Evolutionary conservation across 148 eudicot genomes (phyloP).

Genomic region (Drosera capensis): DNA sequence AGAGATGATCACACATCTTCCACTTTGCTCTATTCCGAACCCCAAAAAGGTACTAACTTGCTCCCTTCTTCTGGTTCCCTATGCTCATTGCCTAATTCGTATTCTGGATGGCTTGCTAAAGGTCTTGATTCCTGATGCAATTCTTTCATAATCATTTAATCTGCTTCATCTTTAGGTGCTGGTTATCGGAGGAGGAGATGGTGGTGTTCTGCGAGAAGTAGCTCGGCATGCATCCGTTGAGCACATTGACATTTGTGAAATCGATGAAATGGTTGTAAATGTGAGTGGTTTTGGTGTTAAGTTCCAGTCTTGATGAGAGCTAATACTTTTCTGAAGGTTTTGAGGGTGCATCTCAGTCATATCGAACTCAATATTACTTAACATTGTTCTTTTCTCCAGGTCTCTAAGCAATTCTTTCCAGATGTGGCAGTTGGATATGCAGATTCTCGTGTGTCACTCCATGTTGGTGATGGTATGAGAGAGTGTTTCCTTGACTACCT

Average conservation of each 20-base stretch:
- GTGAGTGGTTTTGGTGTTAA: too few relatives aligned
- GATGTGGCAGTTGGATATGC: conserved; percentile 70
- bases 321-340: too few relatives aligned
- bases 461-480: conserved; percentile 74
- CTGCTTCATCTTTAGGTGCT: conserved; percentile 40
- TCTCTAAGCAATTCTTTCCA: conserved; percentile 69
- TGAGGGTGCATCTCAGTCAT: too few relatives aligned
- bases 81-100: not conserved
- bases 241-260: conserved; percentile 90
- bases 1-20: conserved; percentile 91
- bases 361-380: too few relatives aligned
- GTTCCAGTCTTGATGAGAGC: too few relatives aligned
- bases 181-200: conserved; percentile 99
- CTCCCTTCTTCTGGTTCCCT: not conserved
- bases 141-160: conserved; percentile 1
- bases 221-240: conserved; percentile 80
- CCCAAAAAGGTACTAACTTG: conserved; percentile 66
- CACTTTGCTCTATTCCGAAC: conserved; percentile 85
- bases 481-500: not conserved
- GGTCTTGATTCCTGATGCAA: not conserved
- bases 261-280: conserved; percentile 94
- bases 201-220: conserved; percentile 93
- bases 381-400: conserved; percentile 17
- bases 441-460: conserved; percentile 78
- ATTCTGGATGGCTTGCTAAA: not conserved